Evolutionary conservation across 345 rosid species (phyloP).

Genomic region (Gossypium ekmanianum): DNA sequence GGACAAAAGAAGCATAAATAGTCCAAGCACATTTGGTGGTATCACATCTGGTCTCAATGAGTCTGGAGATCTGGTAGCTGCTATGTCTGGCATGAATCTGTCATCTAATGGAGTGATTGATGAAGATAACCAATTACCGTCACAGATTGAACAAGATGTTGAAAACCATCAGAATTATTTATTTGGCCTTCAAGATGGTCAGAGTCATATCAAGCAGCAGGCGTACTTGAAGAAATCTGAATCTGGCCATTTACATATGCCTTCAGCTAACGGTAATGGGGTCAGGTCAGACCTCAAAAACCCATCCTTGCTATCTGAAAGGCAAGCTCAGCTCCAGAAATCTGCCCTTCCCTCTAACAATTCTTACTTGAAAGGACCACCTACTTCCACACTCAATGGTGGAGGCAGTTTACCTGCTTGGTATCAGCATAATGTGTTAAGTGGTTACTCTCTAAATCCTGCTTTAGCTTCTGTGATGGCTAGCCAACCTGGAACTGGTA

Average conservation of each 20-base stretch:
- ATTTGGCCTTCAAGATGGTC: constrained; percentile 16
- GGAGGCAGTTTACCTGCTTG: constrained; percentile 48
- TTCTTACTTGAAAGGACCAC: constrained; percentile 60
- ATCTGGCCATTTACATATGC: constrained; percentile 22
- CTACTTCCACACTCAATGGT: constrained; percentile 47
- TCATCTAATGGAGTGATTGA: constrained; percentile 41
- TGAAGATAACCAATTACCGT: constrained; percentile 23
- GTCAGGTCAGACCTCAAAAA: constrained; percentile 33
- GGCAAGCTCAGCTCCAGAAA: constrained; percentile 47
- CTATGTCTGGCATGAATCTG: constrained; percentile 67
- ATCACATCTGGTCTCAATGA: constrained; percentile 48
- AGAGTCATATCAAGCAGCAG: constrained; percentile 17
- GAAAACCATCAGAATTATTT: constrained; percentile 12
- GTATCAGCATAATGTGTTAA: constrained; percentile 52
- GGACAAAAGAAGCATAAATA: constrained; percentile 54
- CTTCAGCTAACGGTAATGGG: constrained; percentile 34
- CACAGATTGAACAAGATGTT: constrained; percentile 15
- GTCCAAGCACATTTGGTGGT: constrained; percentile 53
- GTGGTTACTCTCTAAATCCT: constrained; percentile 55
- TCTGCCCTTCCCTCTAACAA: constrained; percentile 36
- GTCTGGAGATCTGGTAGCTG: constrained; percentile 56
- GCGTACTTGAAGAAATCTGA: constrained; percentile 10
- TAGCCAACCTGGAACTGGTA: constrained; percentile 56
- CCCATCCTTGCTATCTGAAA: constrained; percentile 33
- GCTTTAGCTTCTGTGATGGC: constrained; percentile 56